phyloP scores from a whole-genome alignment of 1,139 yeast genomes.

The Yamadazyma friedrichii region DNA sequence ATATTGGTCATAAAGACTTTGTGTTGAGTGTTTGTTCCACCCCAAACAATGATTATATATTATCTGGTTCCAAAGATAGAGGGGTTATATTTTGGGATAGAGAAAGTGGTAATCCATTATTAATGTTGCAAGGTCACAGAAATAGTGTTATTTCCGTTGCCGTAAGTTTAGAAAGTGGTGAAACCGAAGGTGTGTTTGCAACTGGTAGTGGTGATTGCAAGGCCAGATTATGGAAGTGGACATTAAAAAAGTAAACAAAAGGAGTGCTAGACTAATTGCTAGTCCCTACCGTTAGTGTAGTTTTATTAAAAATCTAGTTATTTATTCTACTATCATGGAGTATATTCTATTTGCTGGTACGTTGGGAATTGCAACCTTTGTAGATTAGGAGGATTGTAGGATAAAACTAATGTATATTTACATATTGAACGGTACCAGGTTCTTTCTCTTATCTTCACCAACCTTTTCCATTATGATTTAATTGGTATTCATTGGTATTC shows the following conservation, averaged over 20 bases:
- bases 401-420: no score
- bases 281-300: no score
- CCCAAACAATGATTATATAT: slow-evolving; percentile 87
- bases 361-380: no score
- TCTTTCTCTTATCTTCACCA: no score
- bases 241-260: slow-evolving; percentile 11
- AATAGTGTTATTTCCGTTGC: slow-evolving; percentile 95
- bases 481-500: no score
- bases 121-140: slow-evolving; percentile 96
- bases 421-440: no score
- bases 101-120: slow-evolving; percentile 83
- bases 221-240: slow-evolving; percentile 94
- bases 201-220: slow-evolving; percentile 98
- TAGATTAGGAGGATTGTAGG: no score
- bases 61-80: slow-evolving; percentile 95
- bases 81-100: slow-evolving; percentile 98
- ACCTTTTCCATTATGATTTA: no score
- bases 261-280: no score
- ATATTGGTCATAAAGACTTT: slow-evolving; percentile 95
- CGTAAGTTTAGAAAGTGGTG: slow-evolving; percentile 74
- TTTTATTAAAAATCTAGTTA: no score
- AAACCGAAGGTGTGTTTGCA: slow-evolving; percentile 79
- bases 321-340: no score
- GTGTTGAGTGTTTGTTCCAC: slow-evolving; percentile 93
- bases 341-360: no score